Base-by-base conservation (phyloP, 2,329 filamentous ascomycete species). In the Aspergillus puulaauensis region DNA sequence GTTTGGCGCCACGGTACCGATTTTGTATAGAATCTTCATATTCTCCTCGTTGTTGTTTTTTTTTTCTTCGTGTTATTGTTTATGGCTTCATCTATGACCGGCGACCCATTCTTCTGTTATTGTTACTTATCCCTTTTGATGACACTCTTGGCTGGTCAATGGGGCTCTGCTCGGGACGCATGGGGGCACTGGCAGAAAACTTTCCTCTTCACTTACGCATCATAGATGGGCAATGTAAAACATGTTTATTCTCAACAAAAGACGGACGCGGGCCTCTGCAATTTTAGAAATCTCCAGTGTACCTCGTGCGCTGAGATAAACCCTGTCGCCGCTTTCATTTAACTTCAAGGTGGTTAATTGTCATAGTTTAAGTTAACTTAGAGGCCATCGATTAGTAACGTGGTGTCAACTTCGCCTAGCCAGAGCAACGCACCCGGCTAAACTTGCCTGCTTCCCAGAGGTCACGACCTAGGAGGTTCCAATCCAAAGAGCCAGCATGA, bases 171-270 rank as follows among this genome's bases (percentile, higher is more conserved):
- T 62, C 60, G 58, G 62, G 60, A 62, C 64, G 66, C 65, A 67
- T 68, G 70, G 68, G 65, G 64, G 62, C 61, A 59, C 63, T 58
- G 61, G 60, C 56, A 63, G 66, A 63, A 66, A 65, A 60, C 59
- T 66, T 63, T 67, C 62, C 66, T 66, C 57, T 66, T 65, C 61
- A 41, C 67, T 68, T 68, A 70, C 60, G 66, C 70, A 71, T 72
- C 66, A 73, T 74, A 74, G 71, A 74, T 66, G 69, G 68, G 65
- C 66, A 73, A 73, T 74, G 71, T 73, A 73, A 73, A 73, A 72
- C 68, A 71, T 63, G 68, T 63, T 58, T 45, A 49, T 50, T 44
- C 15, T 56, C 6, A 43, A 15, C n/a, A 19, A 15, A 41, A 33
- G 2, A 14, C 35, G 15, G 2, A 37, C 15, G 12, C 14, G 12